Percentiles rank a stretch among this genome's conserved stretches.
Conservation (phyloP, 495 filamentous ascomycete species). For the Neurospora sp. region DNA sequence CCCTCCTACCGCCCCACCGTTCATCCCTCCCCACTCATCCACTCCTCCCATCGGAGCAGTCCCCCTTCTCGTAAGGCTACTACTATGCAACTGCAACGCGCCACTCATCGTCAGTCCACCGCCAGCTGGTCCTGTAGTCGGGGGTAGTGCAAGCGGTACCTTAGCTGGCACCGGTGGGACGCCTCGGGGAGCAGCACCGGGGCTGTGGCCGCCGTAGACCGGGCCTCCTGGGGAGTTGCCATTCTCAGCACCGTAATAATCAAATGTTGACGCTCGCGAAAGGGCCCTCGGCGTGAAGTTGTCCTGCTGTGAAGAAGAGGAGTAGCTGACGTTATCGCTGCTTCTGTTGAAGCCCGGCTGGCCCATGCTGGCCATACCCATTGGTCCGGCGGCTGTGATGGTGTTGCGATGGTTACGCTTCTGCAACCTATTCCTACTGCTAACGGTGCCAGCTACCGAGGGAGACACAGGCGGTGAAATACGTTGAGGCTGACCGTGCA, state of each 20-base stretch:
- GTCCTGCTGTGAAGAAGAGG: constrained; percentile 30
- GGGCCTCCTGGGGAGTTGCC: constrained; percentile 24
- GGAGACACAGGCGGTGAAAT: constrained; percentile 5
- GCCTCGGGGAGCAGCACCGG: constrained; percentile 6
- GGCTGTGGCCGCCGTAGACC: constrained; percentile 11
- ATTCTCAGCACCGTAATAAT: constrained; percentile 15
- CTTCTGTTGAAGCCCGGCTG: constrained; percentile 1
- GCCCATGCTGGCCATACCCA: constrained; percentile 19
- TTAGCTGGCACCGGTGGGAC: constrained; percentile 68
- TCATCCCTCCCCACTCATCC: background rate
- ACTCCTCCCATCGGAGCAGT: background rate
- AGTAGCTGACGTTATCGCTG: constrained; percentile 10
- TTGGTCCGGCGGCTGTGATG: constrained; percentile 22
- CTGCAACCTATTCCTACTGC: constrained; percentile 48
- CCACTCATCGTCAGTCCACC: constrained; percentile 29
- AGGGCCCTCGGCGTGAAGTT: constrained; percentile 31
- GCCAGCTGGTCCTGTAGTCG: background rate
- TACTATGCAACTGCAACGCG: constrained; percentile 26
- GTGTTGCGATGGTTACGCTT: constrained; percentile 42
- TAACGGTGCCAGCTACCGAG: constrained; percentile 11
- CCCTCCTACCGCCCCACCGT: background rate
- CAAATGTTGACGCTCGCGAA: constrained; percentile 32
- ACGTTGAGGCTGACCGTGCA: background rate
- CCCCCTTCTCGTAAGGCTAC: constrained; percentile 13
- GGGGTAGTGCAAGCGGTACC: constrained; percentile 44